Evolutionary conservation across 352 stramenopile species (phyloP), one percentile per base, ranked within the genome.

Genomic region (Pythium myriotylum): DNA sequence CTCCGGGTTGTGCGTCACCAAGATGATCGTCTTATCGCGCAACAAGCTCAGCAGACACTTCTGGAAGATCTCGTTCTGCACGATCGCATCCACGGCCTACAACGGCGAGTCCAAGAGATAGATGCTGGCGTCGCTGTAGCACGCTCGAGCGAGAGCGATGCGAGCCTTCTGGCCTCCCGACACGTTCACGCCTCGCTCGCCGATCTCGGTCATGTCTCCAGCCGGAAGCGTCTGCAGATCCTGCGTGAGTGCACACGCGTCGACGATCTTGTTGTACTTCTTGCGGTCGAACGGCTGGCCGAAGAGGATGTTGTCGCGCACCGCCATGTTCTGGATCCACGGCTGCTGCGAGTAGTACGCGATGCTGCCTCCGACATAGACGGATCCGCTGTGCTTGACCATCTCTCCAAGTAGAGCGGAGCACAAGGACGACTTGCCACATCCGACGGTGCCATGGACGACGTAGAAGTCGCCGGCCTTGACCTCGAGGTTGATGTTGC

Each of bases 241-340:
- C n/a, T n/a, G n/a, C n/a, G n/a, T n/a, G n/a, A n/a, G n/a, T n/a
- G n/a, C n/a, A n/a, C n/a, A n/a, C n/a, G n/a, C n/a, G n/a, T n/a
- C n/a, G n/a, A n/a, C n/a, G n/a, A n/a, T n/a, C n/a, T n/a, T n/a
- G n/a, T n/a, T n/a, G n/a, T n/a, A n/a, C n/a, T n/a, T n/a, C n/a
- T n/a, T n/a, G n/a, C n/a, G n/a, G n/a, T n/a, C n/a, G n/a, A n/a
- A n/a, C n/a, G n/a, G n/a, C n/a, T n/a, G n/a, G n/a, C n/a, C n/a
- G n/a, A n/a, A n/a, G n/a, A 97, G 70, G 58, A 98, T 93, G 67
- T 98, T 98, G 27, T 96, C 84, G 19, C 76, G 71, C 2, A 98
- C 57, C 6, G 83, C 94, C 24, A 81, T 83, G 71, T 98, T 98
- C 59, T 97, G 78, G 41, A 98, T 96, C 70, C 94, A 97, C 20